Evolutionary conservation across 2,329 filamentous ascomycete species (phyloP).

Genomic region (Paracorniculantispora psalliotae): DNA sequence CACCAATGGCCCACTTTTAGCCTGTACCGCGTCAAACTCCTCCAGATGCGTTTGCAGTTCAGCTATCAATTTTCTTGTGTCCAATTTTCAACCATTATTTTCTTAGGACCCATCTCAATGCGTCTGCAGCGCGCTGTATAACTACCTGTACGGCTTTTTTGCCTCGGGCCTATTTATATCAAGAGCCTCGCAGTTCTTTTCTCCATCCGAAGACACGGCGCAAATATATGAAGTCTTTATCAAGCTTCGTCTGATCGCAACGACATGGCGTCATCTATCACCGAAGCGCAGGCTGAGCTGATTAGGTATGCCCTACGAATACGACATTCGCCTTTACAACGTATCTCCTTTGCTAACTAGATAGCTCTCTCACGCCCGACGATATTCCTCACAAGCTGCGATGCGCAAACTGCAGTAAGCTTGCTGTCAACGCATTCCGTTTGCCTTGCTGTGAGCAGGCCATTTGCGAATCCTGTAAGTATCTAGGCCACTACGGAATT

Average conservation of each 20-base stretch:
- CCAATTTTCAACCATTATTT: constrained; percentile 1
- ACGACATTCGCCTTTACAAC: not conserved
- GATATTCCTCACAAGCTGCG: constrained; percentile 94
- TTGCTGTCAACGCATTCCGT: constrained; percentile 86
- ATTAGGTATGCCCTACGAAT: constrained; percentile 42
- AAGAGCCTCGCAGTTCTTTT: not conserved
- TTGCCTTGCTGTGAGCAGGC: constrained; percentile 92
- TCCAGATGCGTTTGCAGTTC: constrained; percentile 8
- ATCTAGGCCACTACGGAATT: not conserved
- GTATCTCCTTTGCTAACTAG: not conserved
- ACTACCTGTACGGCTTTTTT: not conserved
- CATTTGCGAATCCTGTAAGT: constrained; percentile 83
- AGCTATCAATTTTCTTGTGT: not conserved
- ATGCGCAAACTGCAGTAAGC: constrained; percentile 87
- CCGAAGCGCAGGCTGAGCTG: constrained; percentile 53
- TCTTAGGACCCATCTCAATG: constrained; percentile 7
- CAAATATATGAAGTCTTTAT: not conserved
- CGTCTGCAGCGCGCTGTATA: not conserved
- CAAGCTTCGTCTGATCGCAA: not conserved
- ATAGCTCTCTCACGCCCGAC: constrained; percentile 69
- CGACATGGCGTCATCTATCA: constrained; percentile 34
- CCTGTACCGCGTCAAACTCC: constrained; percentile 14
- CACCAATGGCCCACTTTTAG: constrained; percentile 10
- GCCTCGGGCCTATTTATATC: not conserved
- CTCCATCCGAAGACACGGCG: not conserved